Evolutionary conservation across 768 basidiomycete genomes (phyloP).

Genomic region (Mycena epipterygia): DNA sequence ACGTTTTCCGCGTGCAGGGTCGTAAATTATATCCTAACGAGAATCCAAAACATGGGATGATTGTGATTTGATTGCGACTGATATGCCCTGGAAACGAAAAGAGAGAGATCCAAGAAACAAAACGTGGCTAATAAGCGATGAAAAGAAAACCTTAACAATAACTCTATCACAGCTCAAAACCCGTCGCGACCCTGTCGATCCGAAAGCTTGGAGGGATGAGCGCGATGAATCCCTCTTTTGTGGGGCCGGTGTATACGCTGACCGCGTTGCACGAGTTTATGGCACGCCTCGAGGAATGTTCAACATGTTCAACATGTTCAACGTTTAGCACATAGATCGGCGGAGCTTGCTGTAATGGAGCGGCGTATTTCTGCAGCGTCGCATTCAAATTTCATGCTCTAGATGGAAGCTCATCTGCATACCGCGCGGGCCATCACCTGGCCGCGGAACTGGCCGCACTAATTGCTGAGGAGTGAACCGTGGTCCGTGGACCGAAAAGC

Average conservation of each 20-base stretch:
- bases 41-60: slow-evolving; percentile 2
- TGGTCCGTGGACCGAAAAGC: neutral
- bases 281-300: neutral
- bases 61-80: neutral
- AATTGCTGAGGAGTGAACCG: slow-evolving; percentile 7
- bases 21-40: neutral
- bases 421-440: slow-evolving; percentile 17
- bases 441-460: slow-evolving; percentile 21
- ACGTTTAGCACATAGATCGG: neutral
- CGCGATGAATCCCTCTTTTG: neutral
- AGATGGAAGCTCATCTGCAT: neutral
- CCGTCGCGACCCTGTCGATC: slow-evolving; percentile 20
- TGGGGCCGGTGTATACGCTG: neutral
- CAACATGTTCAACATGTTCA: slow-evolving; percentile 7
- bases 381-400: slow-evolving; percentile 7
- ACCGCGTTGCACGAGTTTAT: neutral
- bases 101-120: neutral
- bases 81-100: slow-evolving; percentile 16
- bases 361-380: too few species aligned
- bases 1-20: slow-evolving; percentile 22
- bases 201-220: neutral
- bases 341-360: too few species aligned
- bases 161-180: slow-evolving; percentile 14
- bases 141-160: slow-evolving; percentile 3
- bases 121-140: neutral